Conservation (phyloP, 2,329 filamentous ascomycete genomes). For the Apiospora kogelbergensis region DNA sequence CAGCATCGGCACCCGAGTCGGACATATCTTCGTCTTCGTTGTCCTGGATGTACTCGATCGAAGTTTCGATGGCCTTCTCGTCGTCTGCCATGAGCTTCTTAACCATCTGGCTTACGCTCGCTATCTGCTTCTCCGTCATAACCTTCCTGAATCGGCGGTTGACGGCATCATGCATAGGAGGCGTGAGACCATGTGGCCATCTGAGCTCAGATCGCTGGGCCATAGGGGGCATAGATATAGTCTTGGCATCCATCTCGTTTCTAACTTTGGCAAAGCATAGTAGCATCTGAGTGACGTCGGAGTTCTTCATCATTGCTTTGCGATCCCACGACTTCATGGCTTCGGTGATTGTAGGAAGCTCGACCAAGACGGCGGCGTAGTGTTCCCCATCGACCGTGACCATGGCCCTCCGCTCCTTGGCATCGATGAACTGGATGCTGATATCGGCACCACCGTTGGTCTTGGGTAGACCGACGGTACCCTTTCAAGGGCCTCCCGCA, state of each 20-base stretch:
- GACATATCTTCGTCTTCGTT: slow-evolving; percentile 49
- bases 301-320: slow-evolving; percentile 83
- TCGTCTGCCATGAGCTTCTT: slow-evolving; percentile 73
- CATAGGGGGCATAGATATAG: slow-evolving; percentile 68
- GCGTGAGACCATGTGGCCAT: slow-evolving; percentile 84
- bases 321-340: slow-evolving; percentile 93
- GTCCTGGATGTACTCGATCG: slow-evolving; percentile 58
- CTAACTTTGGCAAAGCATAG: slow-evolving; percentile 70
- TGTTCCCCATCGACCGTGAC: slow-evolving; percentile 67
- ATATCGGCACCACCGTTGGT: slow-evolving; percentile 73
- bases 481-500: slow-evolving; percentile 73
- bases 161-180: slow-evolving; percentile 82
- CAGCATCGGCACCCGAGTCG: slow-evolving; percentile 46
- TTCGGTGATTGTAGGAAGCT: slow-evolving; percentile 84
- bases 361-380: slow-evolving; percentile 78
- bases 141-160: slow-evolving; percentile 83
- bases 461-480: slow-evolving; percentile 68
- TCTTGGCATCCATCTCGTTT: slow-evolving; percentile 64
- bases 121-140: slow-evolving; percentile 78
- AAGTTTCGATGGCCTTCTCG: slow-evolving; percentile 56
- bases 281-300: slow-evolving; percentile 88
- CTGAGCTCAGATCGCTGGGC: slow-evolving; percentile 64
- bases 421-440: slow-evolving; percentile 75
- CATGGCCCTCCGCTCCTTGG: slow-evolving; percentile 71
- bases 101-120: slow-evolving; percentile 80